Evolutionary conservation across 768 basidiomycete species (phyloP).

Genomic region (Boletus vermiculosoides): DNA sequence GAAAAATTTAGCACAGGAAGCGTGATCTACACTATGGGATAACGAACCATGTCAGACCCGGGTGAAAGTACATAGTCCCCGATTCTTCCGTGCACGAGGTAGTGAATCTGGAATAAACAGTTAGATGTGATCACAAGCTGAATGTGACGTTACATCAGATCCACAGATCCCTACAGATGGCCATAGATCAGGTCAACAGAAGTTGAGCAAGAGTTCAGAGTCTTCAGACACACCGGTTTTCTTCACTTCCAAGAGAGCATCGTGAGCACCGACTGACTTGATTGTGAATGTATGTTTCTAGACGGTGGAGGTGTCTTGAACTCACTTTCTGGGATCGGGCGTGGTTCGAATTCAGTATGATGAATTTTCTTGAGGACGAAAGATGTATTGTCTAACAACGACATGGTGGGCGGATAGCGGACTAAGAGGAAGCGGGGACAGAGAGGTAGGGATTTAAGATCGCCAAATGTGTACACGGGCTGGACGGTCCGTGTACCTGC

Average conservation of each 20-base stretch:
- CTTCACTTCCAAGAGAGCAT: slow-evolving; percentile 87
- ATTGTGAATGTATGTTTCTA: slow-evolving; percentile 8
- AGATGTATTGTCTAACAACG: slow-evolving; percentile 60
- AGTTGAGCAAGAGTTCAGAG: slow-evolving; percentile 1
- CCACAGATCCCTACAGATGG: slow-evolving; percentile 75
- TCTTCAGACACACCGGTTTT: slow-evolving; percentile 82
- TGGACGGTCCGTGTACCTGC: slow-evolving; percentile 4
- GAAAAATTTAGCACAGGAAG: neutral
- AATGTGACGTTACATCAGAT: slow-evolving; percentile 61
- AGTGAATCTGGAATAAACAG: slow-evolving; percentile 58
- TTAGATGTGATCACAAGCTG: slow-evolving; percentile 4
- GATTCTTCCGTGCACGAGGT: slow-evolving; percentile 73
- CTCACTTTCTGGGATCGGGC: slow-evolving; percentile 73
- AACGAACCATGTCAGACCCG: slow-evolving; percentile 61
- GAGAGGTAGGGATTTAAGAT: neutral
- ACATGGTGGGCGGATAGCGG: slow-evolving; percentile 41
- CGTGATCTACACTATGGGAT: neutral
- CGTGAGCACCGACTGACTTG: slow-evolving; percentile 57
- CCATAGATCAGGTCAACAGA: slow-evolving; percentile 11
- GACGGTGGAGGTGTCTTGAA: neutral
- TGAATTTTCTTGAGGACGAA: slow-evolving; percentile 73
- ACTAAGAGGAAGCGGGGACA: neutral
- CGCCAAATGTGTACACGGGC: slow-evolving; percentile 4
- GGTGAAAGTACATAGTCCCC: slow-evolving; percentile 76
- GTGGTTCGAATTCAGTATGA: slow-evolving; percentile 66